phyloP scores from a whole-genome alignment of 345 rosid genomes.

The Corchorus capsularis region DNA sequence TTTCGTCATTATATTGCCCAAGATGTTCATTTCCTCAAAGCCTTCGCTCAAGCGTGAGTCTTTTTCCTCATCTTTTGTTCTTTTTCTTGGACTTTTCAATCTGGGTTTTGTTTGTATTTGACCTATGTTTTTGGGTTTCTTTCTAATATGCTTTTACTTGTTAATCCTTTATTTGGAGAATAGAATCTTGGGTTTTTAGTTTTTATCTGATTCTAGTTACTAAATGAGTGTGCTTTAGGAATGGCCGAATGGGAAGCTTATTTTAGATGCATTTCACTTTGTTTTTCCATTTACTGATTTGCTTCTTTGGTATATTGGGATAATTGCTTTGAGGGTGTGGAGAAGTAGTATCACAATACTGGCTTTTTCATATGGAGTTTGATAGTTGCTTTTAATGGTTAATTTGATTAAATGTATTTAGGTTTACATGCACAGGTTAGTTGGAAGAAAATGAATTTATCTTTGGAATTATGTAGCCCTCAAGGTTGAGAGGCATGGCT shows the following conservation, averaged over 20 bases:
- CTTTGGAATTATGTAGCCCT: background rate
- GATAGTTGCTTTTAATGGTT: background rate
- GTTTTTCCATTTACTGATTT: background rate
- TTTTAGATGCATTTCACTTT: background rate
- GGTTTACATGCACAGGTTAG: background rate
- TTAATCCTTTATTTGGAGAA: background rate
- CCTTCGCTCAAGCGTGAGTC: constrained; percentile 90
- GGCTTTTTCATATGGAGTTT: background rate
- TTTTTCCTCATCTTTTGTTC: constrained; percentile 1
- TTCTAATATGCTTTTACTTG: background rate
- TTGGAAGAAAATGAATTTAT: background rate
- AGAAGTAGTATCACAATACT: background rate
- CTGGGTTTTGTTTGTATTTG: constrained; percentile 12
- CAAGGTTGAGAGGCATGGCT: no score
- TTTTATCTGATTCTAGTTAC: background rate
- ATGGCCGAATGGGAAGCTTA: background rate
- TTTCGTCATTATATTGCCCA: constrained; percentile 82
- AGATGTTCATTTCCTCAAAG: constrained; percentile 82
- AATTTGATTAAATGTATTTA: background rate
- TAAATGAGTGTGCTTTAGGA: background rate
- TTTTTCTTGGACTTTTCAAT: background rate
- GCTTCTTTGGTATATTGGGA: background rate
- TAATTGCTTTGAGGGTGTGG: background rate
- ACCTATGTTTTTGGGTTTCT: background rate
- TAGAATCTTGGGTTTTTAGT: background rate